Evolutionary conservation across 768 basidiomycete species (phyloP).

Genomic region (Tephrocybe sp.): DNA sequence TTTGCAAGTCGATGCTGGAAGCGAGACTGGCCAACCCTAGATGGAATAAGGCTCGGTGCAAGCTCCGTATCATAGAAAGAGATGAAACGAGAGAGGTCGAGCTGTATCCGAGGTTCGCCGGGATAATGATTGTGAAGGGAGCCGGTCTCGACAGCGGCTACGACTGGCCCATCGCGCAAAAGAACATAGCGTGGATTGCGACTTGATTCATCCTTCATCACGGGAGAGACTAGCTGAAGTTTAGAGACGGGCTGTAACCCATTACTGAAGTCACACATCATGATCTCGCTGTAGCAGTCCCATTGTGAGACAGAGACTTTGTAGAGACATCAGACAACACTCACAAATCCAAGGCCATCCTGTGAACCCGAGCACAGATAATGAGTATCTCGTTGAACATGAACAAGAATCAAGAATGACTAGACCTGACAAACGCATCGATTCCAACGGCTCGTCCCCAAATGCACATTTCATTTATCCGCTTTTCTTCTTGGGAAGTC

Average conservation of each 20-base stretch:
- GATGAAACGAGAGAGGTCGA: slow-evolving; percentile 31
- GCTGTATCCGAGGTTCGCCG: slow-evolving; percentile 32
- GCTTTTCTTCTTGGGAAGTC: slow-evolving; percentile 28
- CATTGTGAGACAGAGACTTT: neutral
- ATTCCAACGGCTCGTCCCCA: slow-evolving; percentile 41
- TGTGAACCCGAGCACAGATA: slow-evolving; percentile 9
- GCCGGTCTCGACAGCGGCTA: slow-evolving; percentile 21
- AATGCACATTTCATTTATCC: slow-evolving; percentile 38
- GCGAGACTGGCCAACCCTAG: slow-evolving; percentile 18
- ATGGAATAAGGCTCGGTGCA: slow-evolving; percentile 24
- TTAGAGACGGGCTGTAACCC: slow-evolving; percentile 41
- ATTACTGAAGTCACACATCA: slow-evolving; percentile 44
- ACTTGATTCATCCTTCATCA: neutral
- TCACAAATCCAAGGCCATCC: slow-evolving; percentile 52
- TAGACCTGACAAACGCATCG: slow-evolving; percentile 46
- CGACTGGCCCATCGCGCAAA: neutral
- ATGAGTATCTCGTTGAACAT: neutral
- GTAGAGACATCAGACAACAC: slow-evolving; percentile 11
- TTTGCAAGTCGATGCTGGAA: slow-evolving; percentile 23
- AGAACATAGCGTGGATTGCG: neutral
- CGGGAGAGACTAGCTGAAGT: slow-evolving; percentile 24
- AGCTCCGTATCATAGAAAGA: slow-evolving; percentile 35
- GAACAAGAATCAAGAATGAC: neutral
- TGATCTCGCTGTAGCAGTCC: slow-evolving; percentile 37
- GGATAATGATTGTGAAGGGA: slow-evolving; percentile 33